Conservation (phyloP, 441 rosid genomes). For the Capsella rubella region DNA sequence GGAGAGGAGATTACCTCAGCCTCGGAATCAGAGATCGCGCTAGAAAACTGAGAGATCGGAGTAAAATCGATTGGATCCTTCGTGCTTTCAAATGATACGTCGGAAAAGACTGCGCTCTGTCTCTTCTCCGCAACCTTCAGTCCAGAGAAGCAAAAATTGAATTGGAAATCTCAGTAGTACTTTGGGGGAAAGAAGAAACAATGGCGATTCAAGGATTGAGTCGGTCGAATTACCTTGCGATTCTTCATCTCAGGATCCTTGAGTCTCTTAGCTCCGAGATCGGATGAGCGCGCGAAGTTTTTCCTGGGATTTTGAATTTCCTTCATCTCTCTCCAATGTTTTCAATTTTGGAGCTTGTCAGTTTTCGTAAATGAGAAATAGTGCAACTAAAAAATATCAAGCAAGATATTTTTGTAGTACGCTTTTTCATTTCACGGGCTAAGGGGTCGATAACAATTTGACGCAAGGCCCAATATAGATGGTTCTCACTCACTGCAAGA, state of each 20-base stretch:
- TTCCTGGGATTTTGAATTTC: conserved; percentile 47
- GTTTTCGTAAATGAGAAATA: conserved; percentile 22
- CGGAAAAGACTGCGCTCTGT: conserved; percentile 41
- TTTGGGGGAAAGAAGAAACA: conserved; percentile 17
- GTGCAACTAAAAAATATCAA: not conserved
- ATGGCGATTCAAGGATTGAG: conserved; percentile 10
- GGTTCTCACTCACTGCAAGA: not conserved
- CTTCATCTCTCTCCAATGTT: conserved; percentile 39
- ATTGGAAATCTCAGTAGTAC: conserved; percentile 21
- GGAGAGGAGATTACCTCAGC: conserved; percentile 40
- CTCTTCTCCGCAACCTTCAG: conserved; percentile 42
- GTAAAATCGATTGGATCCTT: conserved; percentile 29
- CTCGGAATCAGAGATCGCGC: conserved; percentile 40
- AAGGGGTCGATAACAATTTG: not conserved
- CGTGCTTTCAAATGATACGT: conserved; percentile 29
- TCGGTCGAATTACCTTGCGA: conserved; percentile 36
- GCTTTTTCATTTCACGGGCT: conserved; percentile 25
- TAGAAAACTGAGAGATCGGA: conserved; percentile 35
- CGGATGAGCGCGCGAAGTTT: conserved; percentile 42
- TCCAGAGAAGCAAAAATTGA: conserved; percentile 16
- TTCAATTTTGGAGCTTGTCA: conserved; percentile 13
- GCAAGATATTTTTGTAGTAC: conserved; percentile 24
- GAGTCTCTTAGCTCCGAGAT: conserved; percentile 30
- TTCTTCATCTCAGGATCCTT: conserved; percentile 43
- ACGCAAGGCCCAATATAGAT: conserved; percentile 23